Percentiles rank a stretch among this genome's conserved stretches.
Evolutionary conservation across 352 stramenopile genomes (phyloP).

Genomic region (Globisporangium nunn): DNA sequence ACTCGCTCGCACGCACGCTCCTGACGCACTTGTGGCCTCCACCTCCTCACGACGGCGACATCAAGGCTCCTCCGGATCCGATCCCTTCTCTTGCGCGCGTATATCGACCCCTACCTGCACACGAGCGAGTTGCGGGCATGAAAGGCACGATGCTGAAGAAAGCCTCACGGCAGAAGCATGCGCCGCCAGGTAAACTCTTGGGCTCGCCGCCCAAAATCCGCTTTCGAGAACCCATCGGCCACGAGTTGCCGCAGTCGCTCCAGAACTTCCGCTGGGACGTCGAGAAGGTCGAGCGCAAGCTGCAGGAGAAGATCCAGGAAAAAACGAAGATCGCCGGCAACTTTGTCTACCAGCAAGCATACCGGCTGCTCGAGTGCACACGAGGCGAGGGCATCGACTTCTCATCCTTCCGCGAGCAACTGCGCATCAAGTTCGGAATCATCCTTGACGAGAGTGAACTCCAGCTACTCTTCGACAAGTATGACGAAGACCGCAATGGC

Average conservation of each 20-base stretch:
- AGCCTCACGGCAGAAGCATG: slow-evolving; percentile 5
- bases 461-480: slow-evolving; percentile 78
- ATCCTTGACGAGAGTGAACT: slow-evolving; percentile 69
- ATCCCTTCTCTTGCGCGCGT: background rate
- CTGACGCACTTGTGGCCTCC: no score
- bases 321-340: slow-evolving; percentile 81
- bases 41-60: background rate
- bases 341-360: slow-evolving; percentile 84
- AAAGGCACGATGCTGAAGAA: slow-evolving; percentile 38
- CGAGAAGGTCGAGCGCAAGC: slow-evolving; percentile 73
- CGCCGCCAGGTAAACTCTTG: slow-evolving; percentile 20
- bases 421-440: slow-evolving; percentile 75
- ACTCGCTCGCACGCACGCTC: no score
- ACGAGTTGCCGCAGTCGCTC: slow-evolving; percentile 43
- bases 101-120: background rate
- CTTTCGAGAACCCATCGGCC: slow-evolving; percentile 63
- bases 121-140: slow-evolving; percentile 10
- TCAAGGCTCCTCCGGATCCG: background rate
- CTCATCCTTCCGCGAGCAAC: slow-evolving; percentile 60
- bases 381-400: slow-evolving; percentile 78
- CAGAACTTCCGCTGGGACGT: slow-evolving; percentile 73
- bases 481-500: slow-evolving; percentile 73
- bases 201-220: slow-evolving; percentile 42
- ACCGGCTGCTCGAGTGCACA: slow-evolving; percentile 63
- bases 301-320: slow-evolving; percentile 84